Evolutionary conservation across 805 yeast genomes (phyloP).

Genomic region (Kockiozyma suomiensis): DNA sequence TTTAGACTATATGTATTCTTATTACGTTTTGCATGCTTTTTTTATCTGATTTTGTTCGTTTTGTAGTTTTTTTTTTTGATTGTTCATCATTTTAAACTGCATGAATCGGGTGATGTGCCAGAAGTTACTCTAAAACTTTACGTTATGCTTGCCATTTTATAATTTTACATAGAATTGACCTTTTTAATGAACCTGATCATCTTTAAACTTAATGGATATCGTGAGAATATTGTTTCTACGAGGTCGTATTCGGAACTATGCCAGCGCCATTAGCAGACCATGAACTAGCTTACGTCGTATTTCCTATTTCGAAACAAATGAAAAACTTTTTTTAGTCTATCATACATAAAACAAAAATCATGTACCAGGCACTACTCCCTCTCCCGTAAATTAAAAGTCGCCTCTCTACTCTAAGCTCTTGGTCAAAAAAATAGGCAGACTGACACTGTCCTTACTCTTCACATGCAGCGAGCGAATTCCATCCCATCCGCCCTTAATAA

Average conservation of each 20-base stretch:
- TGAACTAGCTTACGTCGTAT: not conserved
- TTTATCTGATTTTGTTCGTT: not conserved
- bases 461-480: conserved; percentile 52
- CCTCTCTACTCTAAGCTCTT: conserved; percentile 49
- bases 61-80: not conserved
- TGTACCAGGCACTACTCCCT: not conserved
- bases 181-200: not conserved
- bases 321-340: not conserved
- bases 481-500: conserved; percentile 40
- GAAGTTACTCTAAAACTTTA: not conserved
- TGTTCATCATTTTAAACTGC: conserved; percentile 3
- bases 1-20: not conserved
- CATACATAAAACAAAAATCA: not conserved
- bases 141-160: not conserved
- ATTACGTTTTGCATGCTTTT: not conserved
- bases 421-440: conserved; percentile 78
- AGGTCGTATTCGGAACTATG: no score
- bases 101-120: not conserved
- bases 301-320: not conserved
- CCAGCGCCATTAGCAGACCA: no score
- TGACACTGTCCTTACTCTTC: conserved; percentile 75
- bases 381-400: not conserved
- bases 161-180: not conserved
- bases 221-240: not conserved
- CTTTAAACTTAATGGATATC: no score